These are phyloP conservation scores for Gardenia jasminoides DNA, from an alignment of 257 asterid genomes.

Conservation along the genomic window DNA sequence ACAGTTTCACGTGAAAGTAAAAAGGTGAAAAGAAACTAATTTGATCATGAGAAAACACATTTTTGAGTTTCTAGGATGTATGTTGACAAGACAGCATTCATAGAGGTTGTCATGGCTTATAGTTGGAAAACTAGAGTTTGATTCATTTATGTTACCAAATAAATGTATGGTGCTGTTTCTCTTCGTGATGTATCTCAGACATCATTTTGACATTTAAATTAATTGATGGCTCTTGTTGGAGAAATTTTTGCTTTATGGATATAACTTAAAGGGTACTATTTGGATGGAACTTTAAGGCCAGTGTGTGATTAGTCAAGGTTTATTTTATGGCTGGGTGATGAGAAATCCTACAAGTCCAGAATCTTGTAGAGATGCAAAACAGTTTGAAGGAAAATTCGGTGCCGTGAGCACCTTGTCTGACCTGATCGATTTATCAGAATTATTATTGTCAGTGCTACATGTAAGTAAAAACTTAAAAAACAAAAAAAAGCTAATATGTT, in stretches of 20 bases:
- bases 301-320: background rate
- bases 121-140: background rate
- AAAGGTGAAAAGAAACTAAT: background rate
- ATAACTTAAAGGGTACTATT: background rate
- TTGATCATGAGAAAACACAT: background rate
- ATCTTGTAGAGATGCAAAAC: background rate
- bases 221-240: background rate
- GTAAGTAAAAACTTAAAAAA: background rate
- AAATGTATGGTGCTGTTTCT: background rate
- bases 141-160: background rate
- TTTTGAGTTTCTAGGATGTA: background rate
- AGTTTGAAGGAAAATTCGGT: background rate
- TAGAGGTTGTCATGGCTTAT: background rate
- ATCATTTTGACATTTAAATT: background rate
- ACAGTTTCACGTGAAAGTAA: background rate
- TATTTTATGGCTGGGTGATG: background rate
- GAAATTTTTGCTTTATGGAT: background rate
- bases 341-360: background rate
- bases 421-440: background rate
- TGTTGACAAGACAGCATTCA: background rate
- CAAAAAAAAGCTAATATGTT: background rate
- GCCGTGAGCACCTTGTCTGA: background rate
- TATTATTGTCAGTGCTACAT: background rate
- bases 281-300: background rate
- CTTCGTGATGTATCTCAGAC: background rate